These are phyloP conservation scores for Piloderma croceum DNA, from an alignment of 768 basidiomycete species.

Conservation along the genomic window DNA sequence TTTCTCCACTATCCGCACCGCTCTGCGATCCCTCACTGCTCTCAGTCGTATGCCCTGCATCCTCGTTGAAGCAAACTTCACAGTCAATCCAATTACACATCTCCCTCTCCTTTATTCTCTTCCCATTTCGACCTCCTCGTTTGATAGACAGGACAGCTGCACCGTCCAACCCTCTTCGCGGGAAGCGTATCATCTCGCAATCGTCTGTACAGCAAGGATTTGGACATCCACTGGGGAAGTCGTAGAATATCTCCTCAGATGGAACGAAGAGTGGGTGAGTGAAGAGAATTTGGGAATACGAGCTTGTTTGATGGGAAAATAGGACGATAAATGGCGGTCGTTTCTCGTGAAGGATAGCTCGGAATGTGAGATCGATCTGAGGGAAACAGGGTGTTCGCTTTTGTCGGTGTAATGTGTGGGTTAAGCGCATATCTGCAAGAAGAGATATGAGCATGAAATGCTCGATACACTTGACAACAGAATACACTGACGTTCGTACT, in stretches of 20 bases:
- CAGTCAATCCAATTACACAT: slow-evolving; percentile 88
- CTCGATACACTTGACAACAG: no score
- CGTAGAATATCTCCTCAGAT: slow-evolving; percentile 64
- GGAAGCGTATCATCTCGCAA: slow-evolving; percentile 80
- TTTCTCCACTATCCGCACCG: slow-evolving; percentile 31
- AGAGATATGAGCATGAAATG: slow-evolving; percentile 5
- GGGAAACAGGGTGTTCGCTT: slow-evolving; percentile 77
- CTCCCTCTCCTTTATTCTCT: slow-evolving; percentile 46
- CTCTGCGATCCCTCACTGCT: slow-evolving; percentile 41
- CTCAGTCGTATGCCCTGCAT: slow-evolving; percentile 21
- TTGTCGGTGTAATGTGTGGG: slow-evolving; percentile 60
- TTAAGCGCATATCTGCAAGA: slow-evolving; percentile 55
- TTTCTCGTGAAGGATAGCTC: slow-evolving; percentile 72
- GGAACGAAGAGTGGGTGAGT: slow-evolving; percentile 68
- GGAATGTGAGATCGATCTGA: slow-evolving; percentile 73
- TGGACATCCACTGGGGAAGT: slow-evolving; percentile 75
- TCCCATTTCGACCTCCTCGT: slow-evolving; percentile 45
- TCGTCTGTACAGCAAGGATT: slow-evolving; percentile 77
- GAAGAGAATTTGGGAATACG: slow-evolving; percentile 79
- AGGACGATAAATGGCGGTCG: slow-evolving; percentile 70
- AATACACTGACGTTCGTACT: slow-evolving; percentile 57
- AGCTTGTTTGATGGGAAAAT: slow-evolving; percentile 76
- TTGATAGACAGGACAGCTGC: slow-evolving; percentile 62
- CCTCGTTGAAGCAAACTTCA: slow-evolving; percentile 50
- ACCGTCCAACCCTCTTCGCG: slow-evolving; percentile 53